Evolutionary conservation across 495 filamentous ascomycete species (phyloP), one percentile per base, ranked within the genome.

Genomic region (Umbilicaria muhlenbergii): DNA sequence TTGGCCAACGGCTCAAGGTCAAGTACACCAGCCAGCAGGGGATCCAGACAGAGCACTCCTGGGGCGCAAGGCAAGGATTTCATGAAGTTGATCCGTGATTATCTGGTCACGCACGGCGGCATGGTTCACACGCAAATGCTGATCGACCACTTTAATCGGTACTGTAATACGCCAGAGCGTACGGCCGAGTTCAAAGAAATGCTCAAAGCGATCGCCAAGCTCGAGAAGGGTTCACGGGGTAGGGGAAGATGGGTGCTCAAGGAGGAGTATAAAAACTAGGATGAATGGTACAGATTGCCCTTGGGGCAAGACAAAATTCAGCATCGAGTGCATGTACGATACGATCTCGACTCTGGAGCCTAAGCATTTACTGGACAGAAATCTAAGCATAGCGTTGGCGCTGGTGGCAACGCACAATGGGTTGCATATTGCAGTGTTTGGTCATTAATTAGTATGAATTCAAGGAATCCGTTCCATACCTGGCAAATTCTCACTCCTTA

Each of bases 131-230:
- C 77, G 14, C 80, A 86, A 62, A 68, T 77, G 59, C 60, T 94
- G 47, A 77, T 92, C 16, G 78, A 89, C 51, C 82, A 92, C 48
- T 93, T 88, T 38, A 74, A 77, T 54, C 66, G 66, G n/a, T 75
- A 65, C 44, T 78, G 74, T 49, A 64, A 60, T 1, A 77, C 68
- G 15, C 54, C 65, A 24, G 61, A 71, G 50, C 63, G 65, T 36
- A 71, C 66, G 19, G 66, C 67, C n/a, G 75, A 80, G 52, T 81
- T 81, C 51, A 72, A 75, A 52, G 71, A 74, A 48, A 71, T 71
- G 61, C 57, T 81, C 46, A 74, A 71, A 54, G 56, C 54, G 44
- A 70, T 81, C 50, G 77, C 77, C 32, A 62, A 42, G 38, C 50
- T 83, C 44, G 67, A 77, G 52, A 68, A 66, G 36, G 70, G 71